phyloP scores from a whole-genome alignment of 352 stramenopile species.

The Globisporangium okanoganense region DNA sequence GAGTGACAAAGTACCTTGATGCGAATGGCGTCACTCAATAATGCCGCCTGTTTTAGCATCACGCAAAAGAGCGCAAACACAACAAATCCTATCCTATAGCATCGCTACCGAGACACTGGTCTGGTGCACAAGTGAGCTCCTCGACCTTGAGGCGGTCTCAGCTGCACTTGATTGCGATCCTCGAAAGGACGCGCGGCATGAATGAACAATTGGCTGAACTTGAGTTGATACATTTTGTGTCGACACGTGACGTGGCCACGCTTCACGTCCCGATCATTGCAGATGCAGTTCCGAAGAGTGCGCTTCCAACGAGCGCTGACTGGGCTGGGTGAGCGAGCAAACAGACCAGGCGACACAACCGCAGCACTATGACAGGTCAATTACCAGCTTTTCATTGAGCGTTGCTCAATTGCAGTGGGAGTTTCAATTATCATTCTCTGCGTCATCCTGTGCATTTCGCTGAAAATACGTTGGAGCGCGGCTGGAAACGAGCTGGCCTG shows the following conservation, averaged over 20 bases:
- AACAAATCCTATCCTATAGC: neutral
- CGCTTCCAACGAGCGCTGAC: neutral
- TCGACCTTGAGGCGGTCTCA: constrained; percentile 1
- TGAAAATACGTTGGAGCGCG: no score
- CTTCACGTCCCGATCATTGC: neutral
- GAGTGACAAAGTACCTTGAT: constrained; percentile 5
- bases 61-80: neutral
- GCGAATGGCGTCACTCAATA: neutral
- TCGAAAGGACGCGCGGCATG: neutral
- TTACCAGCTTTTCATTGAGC: neutral
- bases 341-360: neutral
- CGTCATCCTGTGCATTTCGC: no score
- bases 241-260: neutral
- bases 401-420: neutral
- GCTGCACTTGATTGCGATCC: constrained; percentile 1
- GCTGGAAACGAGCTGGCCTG: no score
- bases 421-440: neutral
- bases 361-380: neutral
- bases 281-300: neutral
- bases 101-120: neutral
- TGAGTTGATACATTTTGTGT: neutral
- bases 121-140: neutral
- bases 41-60: neutral
- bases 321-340: no score
- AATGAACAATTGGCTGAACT: neutral